Evolutionary conservation across 2,329 filamentous ascomycete species (phyloP).

Genomic region (Fusarium mundagurra): DNA sequence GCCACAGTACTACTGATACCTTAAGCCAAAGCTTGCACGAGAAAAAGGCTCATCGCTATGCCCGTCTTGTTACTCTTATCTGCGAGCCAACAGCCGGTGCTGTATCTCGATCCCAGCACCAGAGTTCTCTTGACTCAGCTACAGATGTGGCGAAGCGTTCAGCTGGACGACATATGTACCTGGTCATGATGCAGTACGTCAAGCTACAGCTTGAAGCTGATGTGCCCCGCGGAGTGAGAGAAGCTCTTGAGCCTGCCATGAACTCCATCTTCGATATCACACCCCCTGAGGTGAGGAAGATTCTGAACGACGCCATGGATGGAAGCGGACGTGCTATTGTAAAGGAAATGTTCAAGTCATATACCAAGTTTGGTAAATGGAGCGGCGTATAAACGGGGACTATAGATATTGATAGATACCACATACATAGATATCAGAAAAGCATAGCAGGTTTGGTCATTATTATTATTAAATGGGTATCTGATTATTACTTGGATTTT

Average conservation of each 20-base stretch:
- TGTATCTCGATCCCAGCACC: conserved; percentile 59
- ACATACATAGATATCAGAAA: conserved; percentile 17
- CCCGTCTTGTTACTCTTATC: conserved; percentile 66
- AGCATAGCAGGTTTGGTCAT: conserved; percentile 3
- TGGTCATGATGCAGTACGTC: conserved; percentile 68
- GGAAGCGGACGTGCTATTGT: conserved; percentile 67
- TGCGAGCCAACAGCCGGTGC: conserved; percentile 68
- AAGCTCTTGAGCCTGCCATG: conserved; percentile 66
- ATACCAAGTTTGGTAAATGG: conserved; percentile 72
- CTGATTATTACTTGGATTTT: background rate
- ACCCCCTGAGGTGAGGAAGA: conserved; percentile 61
- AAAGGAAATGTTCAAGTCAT: conserved; percentile 66
- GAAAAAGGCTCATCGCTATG: conserved; percentile 61
- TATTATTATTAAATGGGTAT: conserved; percentile 38
- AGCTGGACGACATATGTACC: conserved; percentile 70
- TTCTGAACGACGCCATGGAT: conserved; percentile 69
- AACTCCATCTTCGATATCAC: conserved; percentile 69
- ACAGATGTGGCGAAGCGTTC: conserved; percentile 69
- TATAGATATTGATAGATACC: conserved; percentile 33
- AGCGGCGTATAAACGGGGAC: conserved; percentile 58
- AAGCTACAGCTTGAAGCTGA: conserved; percentile 68
- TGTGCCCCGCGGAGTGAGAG: conserved; percentile 61
- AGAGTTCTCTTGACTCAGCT: conserved; percentile 64
- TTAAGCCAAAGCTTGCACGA: conserved; percentile 46
- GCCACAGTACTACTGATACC: conserved; percentile 35